These are phyloP conservation scores for Maudiozyma pseudohumilis DNA, from an alignment of 805 yeast species.

Conservation along the genomic window DNA sequence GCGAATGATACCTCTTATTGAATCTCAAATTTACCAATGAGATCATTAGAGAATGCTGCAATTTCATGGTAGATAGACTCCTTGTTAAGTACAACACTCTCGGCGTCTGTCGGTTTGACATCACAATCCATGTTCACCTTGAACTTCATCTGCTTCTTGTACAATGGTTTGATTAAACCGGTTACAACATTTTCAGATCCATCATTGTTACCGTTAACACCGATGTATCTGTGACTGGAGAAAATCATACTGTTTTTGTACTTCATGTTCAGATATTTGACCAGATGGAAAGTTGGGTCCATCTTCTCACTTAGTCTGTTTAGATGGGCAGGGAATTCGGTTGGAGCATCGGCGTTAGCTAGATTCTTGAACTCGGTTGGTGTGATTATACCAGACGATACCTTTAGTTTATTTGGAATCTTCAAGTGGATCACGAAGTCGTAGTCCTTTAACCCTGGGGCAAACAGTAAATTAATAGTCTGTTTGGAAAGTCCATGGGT, in stretches of 20 bases:
- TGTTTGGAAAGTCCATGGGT: conserved; percentile 35
- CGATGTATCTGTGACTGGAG: conserved; percentile 47
- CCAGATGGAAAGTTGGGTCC: conserved; percentile 55
- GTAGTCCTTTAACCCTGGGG: conserved; percentile 76
- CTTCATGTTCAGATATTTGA: conserved; percentile 48
- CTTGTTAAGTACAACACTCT: conserved; percentile 51
- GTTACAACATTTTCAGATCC: conserved; percentile 56
- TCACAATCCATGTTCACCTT: conserved; percentile 72
- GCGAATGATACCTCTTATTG: conserved; percentile 13
- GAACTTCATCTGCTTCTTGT: conserved; percentile 53
- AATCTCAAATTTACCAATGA: conserved; percentile 36
- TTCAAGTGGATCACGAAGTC: conserved; percentile 65
- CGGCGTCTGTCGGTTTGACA: conserved; percentile 48
- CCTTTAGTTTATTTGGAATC: conserved; percentile 33
- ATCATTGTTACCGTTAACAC: conserved; percentile 43
- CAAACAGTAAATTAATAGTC: conserved; percentile 50
- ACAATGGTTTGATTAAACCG: conserved; percentile 71
- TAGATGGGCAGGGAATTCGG: conserved; percentile 29
- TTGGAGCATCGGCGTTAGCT: conserved; percentile 19
- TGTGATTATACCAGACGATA: conserved; percentile 48
- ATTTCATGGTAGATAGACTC: conserved; percentile 70
- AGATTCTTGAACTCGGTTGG: conserved; percentile 53
- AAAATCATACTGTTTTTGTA: conserved; percentile 63
- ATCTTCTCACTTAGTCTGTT: conserved; percentile 36
- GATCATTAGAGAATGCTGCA: conserved; percentile 55